A percentile compares a stretch with the other conserved stretches of the same genome.
Evolutionary conservation across 2,329 filamentous ascomycete genomes (phyloP).

Genomic region (Alternaria gansuensis): DNA sequence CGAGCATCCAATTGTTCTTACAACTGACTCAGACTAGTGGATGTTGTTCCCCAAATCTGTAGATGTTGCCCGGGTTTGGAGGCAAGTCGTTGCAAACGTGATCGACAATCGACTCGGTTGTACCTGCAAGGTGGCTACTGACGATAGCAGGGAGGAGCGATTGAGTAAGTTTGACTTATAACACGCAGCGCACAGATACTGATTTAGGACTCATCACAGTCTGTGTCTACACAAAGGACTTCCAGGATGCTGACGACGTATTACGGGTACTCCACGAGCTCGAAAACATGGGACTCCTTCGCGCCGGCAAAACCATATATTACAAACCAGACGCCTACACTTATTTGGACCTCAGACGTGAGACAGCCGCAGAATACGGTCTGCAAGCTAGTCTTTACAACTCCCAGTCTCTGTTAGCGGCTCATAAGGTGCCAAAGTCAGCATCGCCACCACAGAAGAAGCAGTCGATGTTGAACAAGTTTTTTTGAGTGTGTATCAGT

Average conservation of each 20-base stretch:
- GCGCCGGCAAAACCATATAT: conserved; percentile 65
- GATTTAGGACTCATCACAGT: conserved; percentile 7
- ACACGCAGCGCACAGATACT: not conserved
- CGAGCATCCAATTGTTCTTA: not conserved
- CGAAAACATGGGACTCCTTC: conserved; percentile 68
- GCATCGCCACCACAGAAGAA: conserved; percentile 24
- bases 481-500: not conserved
- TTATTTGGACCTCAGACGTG: conserved; percentile 53
- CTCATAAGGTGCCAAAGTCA: conserved; percentile 19
- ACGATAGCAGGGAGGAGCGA: conserved; percentile 55
- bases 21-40: conserved; percentile 63
- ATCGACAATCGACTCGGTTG: conserved; percentile 74
- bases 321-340: conserved; percentile 76
- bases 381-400: conserved; percentile 56
- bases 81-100: conserved; percentile 70
- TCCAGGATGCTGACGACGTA: conserved; percentile 73
- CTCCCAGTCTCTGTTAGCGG: conserved; percentile 50
- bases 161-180: conserved; percentile 59
- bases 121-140: conserved; percentile 75
- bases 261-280: conserved; percentile 71
- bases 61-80: conserved; percentile 72
- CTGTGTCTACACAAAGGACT: conserved; percentile 81
- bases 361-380: conserved; percentile 52
- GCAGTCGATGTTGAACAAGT: conserved; percentile 16
- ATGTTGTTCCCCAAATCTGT: conserved; percentile 71